phyloP scores from a whole-genome alignment of 2,329 filamentous ascomycete genomes.

The Stagonosporopsis vannaccii region DNA sequence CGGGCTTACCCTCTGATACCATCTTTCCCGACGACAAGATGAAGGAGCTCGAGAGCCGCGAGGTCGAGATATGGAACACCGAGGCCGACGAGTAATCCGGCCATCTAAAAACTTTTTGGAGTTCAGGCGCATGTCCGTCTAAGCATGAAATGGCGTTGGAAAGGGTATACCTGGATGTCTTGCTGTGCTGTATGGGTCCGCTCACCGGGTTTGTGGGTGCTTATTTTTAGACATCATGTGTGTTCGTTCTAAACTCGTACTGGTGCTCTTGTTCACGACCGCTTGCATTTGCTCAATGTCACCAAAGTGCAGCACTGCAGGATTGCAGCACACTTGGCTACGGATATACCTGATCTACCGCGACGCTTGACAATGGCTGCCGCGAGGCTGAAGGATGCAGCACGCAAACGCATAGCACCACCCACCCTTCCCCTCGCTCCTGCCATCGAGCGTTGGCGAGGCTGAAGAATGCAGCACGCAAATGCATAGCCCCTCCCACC shows the following conservation, averaged over 20 bases:
- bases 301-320: too few relatives aligned
- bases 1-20: slow-evolving; percentile 76
- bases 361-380: too few relatives aligned
- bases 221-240: not conserved
- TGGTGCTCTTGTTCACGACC: too few relatives aligned
- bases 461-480: too few relatives aligned
- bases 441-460: too few relatives aligned
- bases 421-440: too few relatives aligned
- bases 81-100: slow-evolving; percentile 67
- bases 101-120: not conserved
- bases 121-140: not conserved
- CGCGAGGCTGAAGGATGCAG: too few relatives aligned
- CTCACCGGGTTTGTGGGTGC: not conserved
- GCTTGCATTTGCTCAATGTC: too few relatives aligned
- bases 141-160: not conserved
- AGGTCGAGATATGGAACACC: slow-evolving; percentile 83
- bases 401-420: too few relatives aligned
- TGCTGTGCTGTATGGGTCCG: not conserved
- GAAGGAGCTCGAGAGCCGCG: slow-evolving; percentile 74
- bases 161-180: not conserved
- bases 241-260: not conserved
- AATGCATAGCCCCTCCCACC: too few relatives aligned
- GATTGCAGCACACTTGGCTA: too few relatives aligned
- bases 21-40: slow-evolving; percentile 80
- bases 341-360: too few relatives aligned